A percentile compares a stretch with the other conserved stretches of the same genome.
phyloP scores from a whole-genome alignment of 2,329 filamentous ascomycete species.

The Plectosphaerella cucumerina region DNA sequence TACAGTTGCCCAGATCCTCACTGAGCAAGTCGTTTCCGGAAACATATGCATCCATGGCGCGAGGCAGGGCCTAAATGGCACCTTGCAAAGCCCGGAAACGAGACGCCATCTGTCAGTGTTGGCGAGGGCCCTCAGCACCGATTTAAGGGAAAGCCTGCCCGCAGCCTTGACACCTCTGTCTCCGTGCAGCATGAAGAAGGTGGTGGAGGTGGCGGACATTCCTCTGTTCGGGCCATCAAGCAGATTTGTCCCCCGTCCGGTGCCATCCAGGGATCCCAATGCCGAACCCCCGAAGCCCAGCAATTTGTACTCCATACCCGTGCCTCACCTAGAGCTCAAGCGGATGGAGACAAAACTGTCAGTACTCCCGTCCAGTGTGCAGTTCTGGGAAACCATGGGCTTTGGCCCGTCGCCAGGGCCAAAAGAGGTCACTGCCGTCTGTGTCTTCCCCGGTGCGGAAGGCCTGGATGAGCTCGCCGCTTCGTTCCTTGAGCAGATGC shows the following conservation, averaged over 20 bases:
- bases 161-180: conserved; percentile 33
- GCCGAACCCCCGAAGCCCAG: conserved; percentile 44
- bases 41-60: conserved; percentile 10
- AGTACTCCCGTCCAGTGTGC: conserved; percentile 67
- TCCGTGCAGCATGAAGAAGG: conserved; percentile 9
- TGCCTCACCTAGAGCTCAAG: conserved; percentile 69
- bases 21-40: conserved; percentile 62
- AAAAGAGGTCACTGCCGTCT: conserved; percentile 69
- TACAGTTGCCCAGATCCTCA: conserved; percentile 65
- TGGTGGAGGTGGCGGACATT: conserved; percentile 17
- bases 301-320: conserved; percentile 58
- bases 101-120: conserved; percentile 37
- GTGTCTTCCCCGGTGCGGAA: conserved; percentile 63
- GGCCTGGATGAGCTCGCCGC: conserved; percentile 58
- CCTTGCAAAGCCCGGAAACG: conserved; percentile 23
- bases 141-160: conserved; percentile 40
- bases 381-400: conserved; percentile 79
- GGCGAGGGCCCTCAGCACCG: conserved; percentile 44
- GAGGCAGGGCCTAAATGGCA: conserved; percentile 7
- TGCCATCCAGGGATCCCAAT: conserved; percentile 34
- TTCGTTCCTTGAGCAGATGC: conserved; percentile 63
- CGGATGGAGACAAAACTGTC: conserved; percentile 67
- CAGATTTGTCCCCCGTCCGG: conserved; percentile 45
- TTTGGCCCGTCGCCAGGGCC: conserved; percentile 65
- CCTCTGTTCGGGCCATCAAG: conserved; percentile 46